Evolutionary conservation across 441 rosid species (phyloP).

Genomic region (Biscutella auriculata): DNA sequence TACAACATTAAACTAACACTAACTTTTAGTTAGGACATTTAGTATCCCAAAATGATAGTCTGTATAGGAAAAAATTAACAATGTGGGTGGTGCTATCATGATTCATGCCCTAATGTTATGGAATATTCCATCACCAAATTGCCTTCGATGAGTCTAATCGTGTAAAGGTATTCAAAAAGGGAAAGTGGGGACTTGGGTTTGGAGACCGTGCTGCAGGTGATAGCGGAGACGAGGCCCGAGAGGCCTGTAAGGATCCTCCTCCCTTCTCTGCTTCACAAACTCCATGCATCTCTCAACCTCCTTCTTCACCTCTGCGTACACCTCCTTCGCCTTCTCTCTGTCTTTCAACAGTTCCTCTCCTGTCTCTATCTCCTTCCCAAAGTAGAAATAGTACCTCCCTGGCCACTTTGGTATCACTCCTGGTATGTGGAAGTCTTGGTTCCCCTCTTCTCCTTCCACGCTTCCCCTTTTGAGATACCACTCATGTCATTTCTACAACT

Average conservation of each 20-base stretch:
- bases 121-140: not conserved
- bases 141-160: not conserved
- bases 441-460: conserved; percentile 46
- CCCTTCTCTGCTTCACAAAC: conserved; percentile 57
- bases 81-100: not conserved
- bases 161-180: conserved; percentile 6
- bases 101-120: conserved; percentile 6
- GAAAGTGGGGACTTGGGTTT: conserved; percentile 57
- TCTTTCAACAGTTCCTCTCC: conserved; percentile 43
- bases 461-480: conserved; percentile 31
- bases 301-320: conserved; percentile 49
- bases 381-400: conserved; percentile 65
- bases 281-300: conserved; percentile 62
- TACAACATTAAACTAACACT: conserved; percentile 32
- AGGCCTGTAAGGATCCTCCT: conserved; percentile 61
- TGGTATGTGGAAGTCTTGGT: conserved; percentile 62
- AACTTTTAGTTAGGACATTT: not conserved
- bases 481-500: not conserved
- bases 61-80: not conserved
- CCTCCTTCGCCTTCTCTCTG: conserved; percentile 40
- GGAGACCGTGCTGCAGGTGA: conserved; percentile 44
- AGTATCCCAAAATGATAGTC: not conserved
- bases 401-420: conserved; percentile 62
- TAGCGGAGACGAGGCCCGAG: conserved; percentile 44
- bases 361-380: conserved; percentile 61